Conservation (phyloP, 2,329 filamentous ascomycete genomes). For the Phaeosphaeria sp. region DNA sequence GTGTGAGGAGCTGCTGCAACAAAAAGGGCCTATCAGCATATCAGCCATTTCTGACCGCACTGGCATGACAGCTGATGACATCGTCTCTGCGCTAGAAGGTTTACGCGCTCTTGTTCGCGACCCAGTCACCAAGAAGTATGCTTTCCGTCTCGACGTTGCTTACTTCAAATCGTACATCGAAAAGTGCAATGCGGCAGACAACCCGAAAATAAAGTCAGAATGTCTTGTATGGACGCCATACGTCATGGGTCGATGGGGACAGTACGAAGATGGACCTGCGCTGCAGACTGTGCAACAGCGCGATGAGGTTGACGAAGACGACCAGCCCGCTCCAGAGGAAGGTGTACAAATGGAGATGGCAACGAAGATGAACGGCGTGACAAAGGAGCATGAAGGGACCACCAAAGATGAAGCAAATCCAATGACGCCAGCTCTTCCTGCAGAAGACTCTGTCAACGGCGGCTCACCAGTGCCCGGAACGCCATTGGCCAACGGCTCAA, state of each 20-base stretch:
- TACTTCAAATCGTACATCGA: constrained; percentile 88
- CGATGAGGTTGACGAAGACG: constrained; percentile 68
- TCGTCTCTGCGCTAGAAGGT: constrained; percentile 90
- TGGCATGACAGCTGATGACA: constrained; percentile 94
- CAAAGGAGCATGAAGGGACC: constrained; percentile 20
- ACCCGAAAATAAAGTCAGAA: constrained; percentile 81
- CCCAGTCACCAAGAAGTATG: constrained; percentile 86
- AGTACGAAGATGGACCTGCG: constrained; percentile 81
- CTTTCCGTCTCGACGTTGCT: constrained; percentile 81
- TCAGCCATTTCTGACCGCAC: constrained; percentile 81
- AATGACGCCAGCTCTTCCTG: constrained; percentile 27
- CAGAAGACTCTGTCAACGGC: constrained; percentile 37
- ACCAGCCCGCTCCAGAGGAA: constrained; percentile 51
- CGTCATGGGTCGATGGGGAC: constrained; percentile 87
- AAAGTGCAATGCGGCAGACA: constrained; percentile 88
- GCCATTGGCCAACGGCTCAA: constrained; percentile 41
- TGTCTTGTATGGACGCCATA: constrained; percentile 95
- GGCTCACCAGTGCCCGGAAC: constrained; percentile 41
- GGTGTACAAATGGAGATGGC: constrained; percentile 48
- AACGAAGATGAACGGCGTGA: constrained; percentile 31
- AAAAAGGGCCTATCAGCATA: constrained; percentile 63
- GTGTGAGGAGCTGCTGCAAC: constrained; percentile 79
- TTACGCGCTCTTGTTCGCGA: constrained; percentile 88
- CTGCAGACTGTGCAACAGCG: constrained; percentile 87
- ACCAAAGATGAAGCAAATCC: constrained; percentile 19